Base-by-base conservation (phyloP, 2,329 filamentous ascomycete species). In the Aureobasidium zeae region DNA sequence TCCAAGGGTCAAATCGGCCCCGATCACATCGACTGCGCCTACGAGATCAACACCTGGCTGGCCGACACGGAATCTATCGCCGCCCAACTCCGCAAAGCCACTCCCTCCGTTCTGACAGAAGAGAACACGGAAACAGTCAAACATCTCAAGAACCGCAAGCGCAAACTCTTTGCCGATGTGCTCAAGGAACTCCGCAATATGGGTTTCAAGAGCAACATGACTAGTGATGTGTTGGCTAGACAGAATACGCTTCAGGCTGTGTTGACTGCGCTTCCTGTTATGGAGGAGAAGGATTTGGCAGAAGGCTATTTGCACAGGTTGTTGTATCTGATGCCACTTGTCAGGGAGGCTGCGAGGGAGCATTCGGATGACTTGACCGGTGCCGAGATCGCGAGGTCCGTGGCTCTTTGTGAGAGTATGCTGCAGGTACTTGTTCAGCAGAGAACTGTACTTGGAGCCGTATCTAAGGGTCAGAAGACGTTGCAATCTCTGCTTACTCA, bases 121-220 rank as follows among this genome's bases (percentile, higher is more conserved):
- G 88, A 94, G 31, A 95, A 91, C 61, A 89, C 88, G 58, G 74
- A 80, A 9, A 62, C 74, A 12, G 77, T 95, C 48, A 88, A 93
- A 62, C 86, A 95, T 60, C 76, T 96, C 52, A 96, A 95, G 68
- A 79, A 78, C 2, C 77, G 86, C 54, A 98, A 98, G 65, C 79
- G 86, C 31, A 88, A 87, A 53, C 73, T 96, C 11, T 91, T 94
- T 54, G 84, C 86, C 1, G 89, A 96, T 53, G 88, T 84, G 0
- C 67, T 98, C 50, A 88, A 85, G 56, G 77, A 80, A 16, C 68
- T 95, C 20, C 79, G 86, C 25, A 76, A 81, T 46, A 96, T 98
- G 89, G 91, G 91, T 3, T 76, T 98, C 54, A 82, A 81, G 54
- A 79, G 81, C 41, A 95, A 94, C 57, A 70, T 94, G 12, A 79